A percentile compares a stretch with the other conserved stretches of the same genome.
These are phyloP conservation scores for Uronychia setigera DNA, from an alignment of 73 alveolate species.

Conservation along the genomic window DNA sequence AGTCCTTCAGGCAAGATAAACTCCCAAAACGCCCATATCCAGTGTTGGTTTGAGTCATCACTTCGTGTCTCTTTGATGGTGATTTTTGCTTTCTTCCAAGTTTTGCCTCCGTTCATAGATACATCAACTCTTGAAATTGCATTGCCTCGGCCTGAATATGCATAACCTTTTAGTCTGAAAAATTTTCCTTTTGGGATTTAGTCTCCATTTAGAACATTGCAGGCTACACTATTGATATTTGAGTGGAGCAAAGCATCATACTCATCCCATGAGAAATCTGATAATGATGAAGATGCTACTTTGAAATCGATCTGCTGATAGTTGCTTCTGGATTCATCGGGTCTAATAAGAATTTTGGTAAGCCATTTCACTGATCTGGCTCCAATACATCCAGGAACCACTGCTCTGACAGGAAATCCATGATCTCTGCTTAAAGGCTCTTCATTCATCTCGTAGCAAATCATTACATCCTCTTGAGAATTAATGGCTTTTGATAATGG, in stretches of 20 bases:
- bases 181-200: conserved; percentile 4
- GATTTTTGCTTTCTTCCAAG: conserved; percentile 76
- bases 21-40: conserved; percentile 38
- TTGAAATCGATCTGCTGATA: conserved; percentile 57
- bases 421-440: conserved; percentile 71
- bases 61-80: conserved; percentile 7
- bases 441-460: conserved; percentile 80
- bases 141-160: conserved; percentile 33
- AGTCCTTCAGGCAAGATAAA: conserved; percentile 23
- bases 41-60: conserved; percentile 8
- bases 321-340: conserved; percentile 31
- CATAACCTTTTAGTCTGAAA: conserved; percentile 54
- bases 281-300: conserved; percentile 23
- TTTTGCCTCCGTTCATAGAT: conserved; percentile 69
- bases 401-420: conserved; percentile 78
- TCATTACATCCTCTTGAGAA: conserved; percentile 59
- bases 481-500: conserved; percentile 48
- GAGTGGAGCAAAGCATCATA: not conserved
- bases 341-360: conserved; percentile 10
- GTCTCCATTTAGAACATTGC: conserved; percentile 21
- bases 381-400: conserved; percentile 78
- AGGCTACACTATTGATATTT: conserved; percentile 1
- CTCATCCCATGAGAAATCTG: conserved; percentile 25
- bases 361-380: conserved; percentile 77
- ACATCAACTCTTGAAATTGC: conserved; percentile 73